Percentiles rank a stretch among this genome's conserved stretches.
Conservation (phyloP, 192 early-diverging fungal species). For the Backusella macrospora region DNA sequence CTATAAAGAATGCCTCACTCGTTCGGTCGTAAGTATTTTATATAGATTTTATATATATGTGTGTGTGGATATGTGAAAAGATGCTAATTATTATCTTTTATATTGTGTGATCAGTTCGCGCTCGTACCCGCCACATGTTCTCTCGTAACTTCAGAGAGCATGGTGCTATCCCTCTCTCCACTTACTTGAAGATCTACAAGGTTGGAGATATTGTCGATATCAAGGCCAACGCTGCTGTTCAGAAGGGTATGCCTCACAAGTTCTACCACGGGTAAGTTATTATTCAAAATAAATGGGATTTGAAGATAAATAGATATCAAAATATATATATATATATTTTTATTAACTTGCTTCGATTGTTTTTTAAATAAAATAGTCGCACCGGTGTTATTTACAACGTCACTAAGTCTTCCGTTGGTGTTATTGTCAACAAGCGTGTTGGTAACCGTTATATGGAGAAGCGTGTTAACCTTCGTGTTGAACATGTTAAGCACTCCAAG, state of each 20-base stretch:
- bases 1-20: slow-evolving; percentile 40
- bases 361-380: slow-evolving; percentile 53
- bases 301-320: not conserved
- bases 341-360: slow-evolving; percentile 6
- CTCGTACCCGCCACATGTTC: slow-evolving; percentile 98
- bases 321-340: no score
- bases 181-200: slow-evolving; percentile 98
- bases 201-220: slow-evolving; percentile 99
- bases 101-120: slow-evolving; percentile 60
- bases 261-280: slow-evolving; percentile 95
- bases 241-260: slow-evolving; percentile 99
- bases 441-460: slow-evolving; percentile 99
- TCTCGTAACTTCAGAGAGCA: slow-evolving; percentile 95
- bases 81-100: not conserved
- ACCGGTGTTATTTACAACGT: slow-evolving; percentile 99
- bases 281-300: not conserved
- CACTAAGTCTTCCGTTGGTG: slow-evolving; percentile 97
- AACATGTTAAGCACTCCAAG: slow-evolving; percentile 99
- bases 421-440: slow-evolving; percentile 98
- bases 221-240: slow-evolving; percentile 98
- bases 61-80: not conserved
- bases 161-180: slow-evolving; percentile 92
- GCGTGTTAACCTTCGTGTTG: slow-evolving; percentile 96
- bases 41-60: not conserved
- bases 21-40: slow-evolving; percentile 37